Evolutionary conservation across 345 rosid species (phyloP).

Genomic region (Fremontodendron californicum): DNA sequence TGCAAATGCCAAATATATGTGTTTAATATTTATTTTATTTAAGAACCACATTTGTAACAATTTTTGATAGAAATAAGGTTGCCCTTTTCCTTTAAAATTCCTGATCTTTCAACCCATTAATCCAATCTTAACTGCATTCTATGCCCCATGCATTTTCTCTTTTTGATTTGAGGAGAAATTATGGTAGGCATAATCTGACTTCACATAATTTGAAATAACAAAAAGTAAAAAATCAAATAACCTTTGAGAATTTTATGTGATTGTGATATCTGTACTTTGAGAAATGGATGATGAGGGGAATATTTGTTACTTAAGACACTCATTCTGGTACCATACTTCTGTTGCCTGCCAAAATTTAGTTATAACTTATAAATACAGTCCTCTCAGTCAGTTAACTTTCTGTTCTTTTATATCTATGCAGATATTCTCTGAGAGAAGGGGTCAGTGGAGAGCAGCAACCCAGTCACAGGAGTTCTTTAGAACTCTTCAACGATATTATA

Average conservation of each 20-base stretch:
- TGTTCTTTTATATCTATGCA: slow-evolving; percentile 29
- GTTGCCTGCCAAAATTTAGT: neutral
- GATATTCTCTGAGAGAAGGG: slow-evolving; percentile 92
- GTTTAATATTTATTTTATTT: neutral
- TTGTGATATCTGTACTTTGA: neutral
- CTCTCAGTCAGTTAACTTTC: slow-evolving; percentile 14
- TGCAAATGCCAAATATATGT: neutral
- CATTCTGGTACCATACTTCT: neutral
- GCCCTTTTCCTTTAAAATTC: neutral
- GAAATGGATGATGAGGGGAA: neutral
- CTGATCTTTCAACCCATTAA: neutral
- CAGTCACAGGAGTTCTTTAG: slow-evolving; percentile 99
- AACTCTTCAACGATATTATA: slow-evolving; percentile 92
- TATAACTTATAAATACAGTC: neutral
- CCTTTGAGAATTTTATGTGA: neutral
- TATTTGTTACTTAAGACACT: neutral
- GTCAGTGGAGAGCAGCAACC: slow-evolving; percentile 98
- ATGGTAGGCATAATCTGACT: neutral
- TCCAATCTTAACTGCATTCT: neutral
- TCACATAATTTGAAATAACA: neutral
- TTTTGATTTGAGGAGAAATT: neutral
- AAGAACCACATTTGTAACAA: neutral
- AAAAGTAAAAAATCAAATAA: neutral
- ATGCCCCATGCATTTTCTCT: neutral
- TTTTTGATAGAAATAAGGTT: slow-evolving; percentile 1